Percentiles rank a stretch among this genome's conserved stretches.
These are phyloP conservation scores for Panaeolus cyanescens DNA, from an alignment of 768 basidiomycete species.

Conservation along the genomic window DNA sequence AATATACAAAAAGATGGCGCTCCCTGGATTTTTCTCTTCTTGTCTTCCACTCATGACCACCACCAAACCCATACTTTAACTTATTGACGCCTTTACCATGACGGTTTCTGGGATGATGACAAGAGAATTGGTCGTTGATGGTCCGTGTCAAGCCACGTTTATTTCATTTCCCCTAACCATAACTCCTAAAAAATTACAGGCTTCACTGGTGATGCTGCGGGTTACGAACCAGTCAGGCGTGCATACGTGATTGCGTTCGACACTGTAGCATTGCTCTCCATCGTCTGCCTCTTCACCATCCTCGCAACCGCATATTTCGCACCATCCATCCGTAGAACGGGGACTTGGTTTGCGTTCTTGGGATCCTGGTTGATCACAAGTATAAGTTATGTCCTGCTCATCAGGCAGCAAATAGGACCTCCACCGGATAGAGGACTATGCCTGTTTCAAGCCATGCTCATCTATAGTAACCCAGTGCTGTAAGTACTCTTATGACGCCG, in stretches of 20 bases:
- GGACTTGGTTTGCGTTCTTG: conserved; percentile 19
- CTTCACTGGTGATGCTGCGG: neutral
- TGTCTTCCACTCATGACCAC: neutral
- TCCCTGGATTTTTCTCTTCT: neutral
- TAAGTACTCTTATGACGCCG: neutral
- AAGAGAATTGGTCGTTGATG: neutral
- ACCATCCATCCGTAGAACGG: conserved; percentile 9
- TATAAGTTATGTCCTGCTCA: conserved; percentile 12
- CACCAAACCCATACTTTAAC: neutral
- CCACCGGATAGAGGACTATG: conserved; percentile 12
- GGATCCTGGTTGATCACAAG: conserved; percentile 14
- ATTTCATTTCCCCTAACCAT: neutral
- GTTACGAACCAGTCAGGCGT: neutral
- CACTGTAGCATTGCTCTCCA: conserved; percentile 5
- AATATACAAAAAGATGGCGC: neutral
- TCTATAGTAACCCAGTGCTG: conserved; percentile 16
- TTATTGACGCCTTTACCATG: neutral
- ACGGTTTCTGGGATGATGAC: neutral
- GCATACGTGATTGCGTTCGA: conserved; percentile 13
- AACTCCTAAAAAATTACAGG: neutral
- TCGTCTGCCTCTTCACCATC: conserved; percentile 11
- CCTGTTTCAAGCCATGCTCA: conserved; percentile 14
- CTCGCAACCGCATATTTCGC: conserved; percentile 15
- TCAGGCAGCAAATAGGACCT: conserved; percentile 15
- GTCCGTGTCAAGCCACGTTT: neutral